These are phyloP conservation scores for Candida sphagnicola DNA, from an alignment of 805 yeast genomes.

Conservation along the genomic window DNA sequence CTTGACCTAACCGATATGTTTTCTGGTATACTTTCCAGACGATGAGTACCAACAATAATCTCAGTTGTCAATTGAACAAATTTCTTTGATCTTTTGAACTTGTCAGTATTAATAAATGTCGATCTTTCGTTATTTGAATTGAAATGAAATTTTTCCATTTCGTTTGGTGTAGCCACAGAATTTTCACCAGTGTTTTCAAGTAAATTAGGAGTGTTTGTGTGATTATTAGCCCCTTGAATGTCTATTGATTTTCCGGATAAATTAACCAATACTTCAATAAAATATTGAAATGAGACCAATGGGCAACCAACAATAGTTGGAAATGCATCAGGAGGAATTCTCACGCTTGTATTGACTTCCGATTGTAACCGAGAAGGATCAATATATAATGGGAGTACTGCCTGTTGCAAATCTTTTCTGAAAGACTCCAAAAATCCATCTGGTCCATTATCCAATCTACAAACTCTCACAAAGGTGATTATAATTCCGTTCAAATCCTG, in stretches of 20 bases:
- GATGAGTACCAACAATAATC: constrained; percentile 74
- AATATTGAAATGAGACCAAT: constrained; percentile 76
- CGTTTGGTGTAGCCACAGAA: constrained; percentile 1
- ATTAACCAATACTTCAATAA: constrained; percentile 79
- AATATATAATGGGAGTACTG: constrained; percentile 71
- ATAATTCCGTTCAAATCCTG: constrained; percentile 71
- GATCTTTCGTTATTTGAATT: constrained; percentile 24
- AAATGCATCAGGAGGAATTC: constrained; percentile 80
- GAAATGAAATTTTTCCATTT: constrained; percentile 21
- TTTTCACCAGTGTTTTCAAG: constrained; percentile 2
- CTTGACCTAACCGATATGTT: constrained; percentile 2
- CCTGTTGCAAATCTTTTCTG: constrained; percentile 79
- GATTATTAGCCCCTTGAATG: constrained; percentile 19
- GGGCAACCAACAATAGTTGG: constrained; percentile 76
- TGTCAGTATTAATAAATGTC: constrained; percentile 72
- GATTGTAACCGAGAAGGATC: constrained; percentile 60
- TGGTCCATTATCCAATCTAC: constrained; percentile 57
- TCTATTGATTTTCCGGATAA: constrained; percentile 55
- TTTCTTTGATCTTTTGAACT: constrained; percentile 67
- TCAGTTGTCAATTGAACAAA: constrained; percentile 80
- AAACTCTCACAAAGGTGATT: constrained; percentile 74
- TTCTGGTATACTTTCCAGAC: constrained; percentile 28
- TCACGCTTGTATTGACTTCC: constrained; percentile 56
- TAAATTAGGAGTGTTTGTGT: constrained; percentile 5
- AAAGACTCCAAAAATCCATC: constrained; percentile 65